These are phyloP conservation scores for Cordyceps militaris DNA, from an alignment of 2,329 filamentous ascomycete genomes.

Conservation along the genomic window DNA sequence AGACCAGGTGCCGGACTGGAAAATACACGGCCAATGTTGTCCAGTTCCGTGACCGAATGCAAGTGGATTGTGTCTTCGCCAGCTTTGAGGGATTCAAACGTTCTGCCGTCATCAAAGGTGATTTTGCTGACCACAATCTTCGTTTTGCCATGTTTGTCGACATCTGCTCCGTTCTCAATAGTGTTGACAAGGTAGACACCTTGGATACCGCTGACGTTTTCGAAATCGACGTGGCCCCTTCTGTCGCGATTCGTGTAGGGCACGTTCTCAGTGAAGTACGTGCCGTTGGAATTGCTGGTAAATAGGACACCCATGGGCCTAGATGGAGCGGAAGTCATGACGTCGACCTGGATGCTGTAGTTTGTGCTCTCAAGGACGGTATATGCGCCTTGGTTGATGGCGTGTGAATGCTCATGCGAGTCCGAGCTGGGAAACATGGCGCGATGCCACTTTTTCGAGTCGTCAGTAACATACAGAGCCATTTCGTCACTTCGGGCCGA, in stretches of 20 bases:
- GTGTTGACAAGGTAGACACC: conserved; percentile 87
- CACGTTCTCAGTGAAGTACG: conserved; percentile 86
- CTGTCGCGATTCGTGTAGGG: conserved; percentile 84
- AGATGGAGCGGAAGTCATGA: conserved; percentile 61
- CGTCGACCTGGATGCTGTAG: conserved; percentile 95
- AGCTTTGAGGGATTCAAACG: conserved; percentile 66
- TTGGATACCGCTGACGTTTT: conserved; percentile 86
- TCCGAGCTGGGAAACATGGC: conserved; percentile 82
- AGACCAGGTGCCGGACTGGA: conserved; percentile 90
- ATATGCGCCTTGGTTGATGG: conserved; percentile 74
- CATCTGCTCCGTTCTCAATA: conserved; percentile 77
- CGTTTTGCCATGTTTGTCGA: conserved; percentile 45
- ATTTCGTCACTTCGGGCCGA: conserved; percentile 80
- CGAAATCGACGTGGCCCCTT: conserved; percentile 80
- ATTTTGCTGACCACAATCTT: conserved; percentile 76
- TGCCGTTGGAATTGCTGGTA: conserved; percentile 95
- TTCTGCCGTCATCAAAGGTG: conserved; percentile 91
- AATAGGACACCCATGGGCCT: conserved; percentile 81
- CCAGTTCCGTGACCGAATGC: conserved; percentile 82
- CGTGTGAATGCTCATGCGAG: conserved; percentile 60
- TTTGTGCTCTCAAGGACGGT: conserved; percentile 94
- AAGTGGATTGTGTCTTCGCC: conserved; percentile 70
- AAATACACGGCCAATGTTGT: conserved; percentile 79
- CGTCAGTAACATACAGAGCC: conserved; percentile 81
- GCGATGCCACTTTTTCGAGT: conserved; percentile 81